Evolutionary conservation across 805 yeast genomes (phyloP).

Genomic region (Candida odintsovae): DNA sequence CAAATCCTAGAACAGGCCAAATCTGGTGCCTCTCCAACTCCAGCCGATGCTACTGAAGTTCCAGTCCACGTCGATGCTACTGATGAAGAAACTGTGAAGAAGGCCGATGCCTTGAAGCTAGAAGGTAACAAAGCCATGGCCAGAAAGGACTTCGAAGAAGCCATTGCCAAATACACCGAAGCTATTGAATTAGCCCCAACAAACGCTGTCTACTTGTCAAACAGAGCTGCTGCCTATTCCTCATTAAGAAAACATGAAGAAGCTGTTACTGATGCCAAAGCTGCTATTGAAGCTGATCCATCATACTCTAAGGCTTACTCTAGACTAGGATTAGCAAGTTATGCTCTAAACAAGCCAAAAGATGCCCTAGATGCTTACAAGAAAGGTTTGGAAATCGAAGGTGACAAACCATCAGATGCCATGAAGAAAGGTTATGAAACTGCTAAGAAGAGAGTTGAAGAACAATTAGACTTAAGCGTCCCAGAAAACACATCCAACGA

Average conservation of each 20-base stretch:
- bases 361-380: conserved; percentile 89
- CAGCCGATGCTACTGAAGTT: conserved; percentile 26
- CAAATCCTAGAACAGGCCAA: conserved; percentile 34
- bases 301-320: conserved; percentile 88
- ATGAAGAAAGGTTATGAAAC: conserved; percentile 93
- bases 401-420: conserved; percentile 75
- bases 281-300: conserved; percentile 75
- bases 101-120: conserved; percentile 79
- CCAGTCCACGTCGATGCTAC: conserved; percentile 43
- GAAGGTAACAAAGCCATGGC: conserved; percentile 93
- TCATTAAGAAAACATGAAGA: conserved; percentile 65
- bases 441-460: conserved; percentile 82
- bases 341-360: conserved; percentile 89
- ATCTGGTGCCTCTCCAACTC: conserved; percentile 18
- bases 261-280: conserved; percentile 80
- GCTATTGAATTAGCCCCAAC: conserved; percentile 67
- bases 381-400: conserved; percentile 82
- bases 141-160: conserved; percentile 58
- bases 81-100: conserved; percentile 47
- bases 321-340: conserved; percentile 89
- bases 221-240: conserved; percentile 95
- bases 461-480: conserved; percentile 47
- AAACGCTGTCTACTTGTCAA: conserved; percentile 83
- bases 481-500: conserved; percentile 1
- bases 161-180: conserved; percentile 71